phyloP scores from a whole-genome alignment of 768 basidiomycete species.

The Plicaturopsis crispa region DNA sequence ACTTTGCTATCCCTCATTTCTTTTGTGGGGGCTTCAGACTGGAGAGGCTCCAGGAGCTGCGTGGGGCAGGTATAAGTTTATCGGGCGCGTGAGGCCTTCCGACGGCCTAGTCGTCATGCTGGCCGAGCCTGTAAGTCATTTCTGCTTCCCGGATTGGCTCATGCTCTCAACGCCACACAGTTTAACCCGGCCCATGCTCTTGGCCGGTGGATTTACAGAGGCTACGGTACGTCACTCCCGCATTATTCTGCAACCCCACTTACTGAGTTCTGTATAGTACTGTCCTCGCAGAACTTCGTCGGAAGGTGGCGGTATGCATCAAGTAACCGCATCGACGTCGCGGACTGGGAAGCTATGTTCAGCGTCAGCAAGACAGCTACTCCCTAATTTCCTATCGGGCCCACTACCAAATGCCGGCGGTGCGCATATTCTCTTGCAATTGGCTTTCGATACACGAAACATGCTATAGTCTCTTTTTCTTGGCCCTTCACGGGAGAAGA shows the following conservation, averaged over 20 bases:
- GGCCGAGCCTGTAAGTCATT: slow-evolving; percentile 39
- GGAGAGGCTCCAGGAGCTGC: slow-evolving; percentile 37
- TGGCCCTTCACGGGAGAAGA: too few species aligned
- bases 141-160: neutral
- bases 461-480: too few species aligned
- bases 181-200: slow-evolving; percentile 17
- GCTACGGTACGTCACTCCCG: slow-evolving; percentile 31
- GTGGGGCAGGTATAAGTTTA: slow-evolving; percentile 50
- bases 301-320: slow-evolving; percentile 35
- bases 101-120: slow-evolving; percentile 54
- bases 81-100: slow-evolving; percentile 48
- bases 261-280: slow-evolving; percentile 24
- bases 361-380: slow-evolving; percentile 36
- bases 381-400: too few species aligned
- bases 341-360: slow-evolving; percentile 46
- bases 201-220: slow-evolving; percentile 35
- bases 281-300: slow-evolving; percentile 43
- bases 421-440: too few species aligned
- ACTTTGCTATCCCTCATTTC: slow-evolving; percentile 3
- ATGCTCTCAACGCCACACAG: neutral
- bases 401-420: too few species aligned
- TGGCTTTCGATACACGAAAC: too few species aligned
- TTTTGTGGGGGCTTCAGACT: slow-evolving; percentile 34
- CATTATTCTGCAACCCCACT: neutral
- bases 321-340: slow-evolving; percentile 22